Evolutionary conservation across 257 asterid species (phyloP).

Genomic region (Plectranthus barbatus): DNA sequence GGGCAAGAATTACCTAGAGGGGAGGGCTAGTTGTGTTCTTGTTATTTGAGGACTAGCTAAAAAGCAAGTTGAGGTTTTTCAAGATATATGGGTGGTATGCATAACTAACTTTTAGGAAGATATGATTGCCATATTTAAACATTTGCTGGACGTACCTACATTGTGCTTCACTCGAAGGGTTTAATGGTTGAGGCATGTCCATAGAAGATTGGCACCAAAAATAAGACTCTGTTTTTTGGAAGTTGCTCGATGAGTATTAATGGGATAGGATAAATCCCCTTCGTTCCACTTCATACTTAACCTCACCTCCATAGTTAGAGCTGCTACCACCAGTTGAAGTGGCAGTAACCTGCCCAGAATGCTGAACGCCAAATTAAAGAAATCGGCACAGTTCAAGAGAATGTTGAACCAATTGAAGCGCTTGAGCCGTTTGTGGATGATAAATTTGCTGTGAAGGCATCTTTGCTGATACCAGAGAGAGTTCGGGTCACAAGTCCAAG

Average conservation of each 20-base stretch:
- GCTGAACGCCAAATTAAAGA: conserved; percentile 37
- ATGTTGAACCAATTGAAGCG: conserved; percentile 46
- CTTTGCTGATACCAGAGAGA: conserved; percentile 27
- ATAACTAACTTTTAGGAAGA: conserved; percentile 33
- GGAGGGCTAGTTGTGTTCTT: conserved; percentile 16
- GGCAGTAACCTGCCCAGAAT: conserved; percentile 29
- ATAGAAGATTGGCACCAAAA: conserved; percentile 30
- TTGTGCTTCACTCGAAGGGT: conserved; percentile 31
- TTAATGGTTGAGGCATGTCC: conserved; percentile 10
- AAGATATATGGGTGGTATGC: conserved; percentile 15
- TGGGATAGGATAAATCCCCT: not conserved
- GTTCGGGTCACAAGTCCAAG: conserved; percentile 40
- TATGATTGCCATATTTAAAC: conserved; percentile 32
- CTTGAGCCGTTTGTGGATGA: conserved; percentile 44
- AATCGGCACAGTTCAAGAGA: conserved; percentile 32
- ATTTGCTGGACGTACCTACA: too few relatives aligned
- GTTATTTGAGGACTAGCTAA: conserved; percentile 31
- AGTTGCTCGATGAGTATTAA: conserved; percentile 15
- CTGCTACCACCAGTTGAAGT: conserved; percentile 22
- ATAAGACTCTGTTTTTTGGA: not conserved
- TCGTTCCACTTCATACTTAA: too few relatives aligned
- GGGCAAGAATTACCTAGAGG: conserved; percentile 23
- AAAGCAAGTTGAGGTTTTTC: conserved; percentile 29
- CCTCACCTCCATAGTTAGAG: conserved; percentile 27
- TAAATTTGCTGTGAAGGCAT: conserved; percentile 29